phyloP scores from a whole-genome alignment of 148 eudicot genomes.

The Camellia lanceoleosa region DNA sequence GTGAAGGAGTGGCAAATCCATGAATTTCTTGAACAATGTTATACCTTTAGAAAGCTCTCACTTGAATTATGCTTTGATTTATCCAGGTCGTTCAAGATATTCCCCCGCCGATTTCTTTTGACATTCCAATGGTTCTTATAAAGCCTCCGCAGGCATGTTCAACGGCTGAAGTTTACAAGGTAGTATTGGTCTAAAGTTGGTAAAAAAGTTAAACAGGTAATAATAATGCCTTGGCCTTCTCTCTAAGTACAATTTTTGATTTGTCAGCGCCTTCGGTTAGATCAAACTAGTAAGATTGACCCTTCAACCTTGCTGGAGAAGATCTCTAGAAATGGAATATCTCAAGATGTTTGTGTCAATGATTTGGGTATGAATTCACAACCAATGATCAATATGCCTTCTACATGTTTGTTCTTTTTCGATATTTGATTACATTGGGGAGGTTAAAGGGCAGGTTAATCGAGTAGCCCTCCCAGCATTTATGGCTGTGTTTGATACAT shows the following conservation, averaged over 20 bases:
- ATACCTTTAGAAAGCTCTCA: not conserved
- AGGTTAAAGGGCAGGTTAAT: not conserved
- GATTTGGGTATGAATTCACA: conserved; percentile 66
- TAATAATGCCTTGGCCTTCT: not conserved
- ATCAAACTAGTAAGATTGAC: conserved; percentile 67
- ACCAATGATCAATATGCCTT: not conserved
- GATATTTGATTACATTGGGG: not conserved
- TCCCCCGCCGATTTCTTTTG: conserved; percentile 63
- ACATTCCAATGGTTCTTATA: conserved; percentile 85
- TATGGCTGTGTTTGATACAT: not conserved
- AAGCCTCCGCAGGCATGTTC: conserved; percentile 92
- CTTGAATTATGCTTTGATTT: conserved; percentile 8
- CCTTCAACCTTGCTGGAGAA: conserved; percentile 74
- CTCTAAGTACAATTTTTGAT: conserved; percentile 2
- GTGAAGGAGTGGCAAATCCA: not conserved
- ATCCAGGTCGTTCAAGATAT: conserved; percentile 70
- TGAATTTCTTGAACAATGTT: not conserved
- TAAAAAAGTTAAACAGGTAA: not conserved
- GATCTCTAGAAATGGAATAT: conserved; percentile 67
- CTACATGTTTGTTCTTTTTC: not conserved
- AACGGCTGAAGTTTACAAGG: conserved; percentile 98
- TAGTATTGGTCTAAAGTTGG: conserved; percentile 18
- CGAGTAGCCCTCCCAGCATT: not conserved
- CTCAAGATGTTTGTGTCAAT: conserved; percentile 95
- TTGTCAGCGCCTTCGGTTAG: conserved; percentile 64